phyloP scores from a whole-genome alignment of 2,329 filamentous ascomycete genomes.

The Cryphonectria parasitica region DNA sequence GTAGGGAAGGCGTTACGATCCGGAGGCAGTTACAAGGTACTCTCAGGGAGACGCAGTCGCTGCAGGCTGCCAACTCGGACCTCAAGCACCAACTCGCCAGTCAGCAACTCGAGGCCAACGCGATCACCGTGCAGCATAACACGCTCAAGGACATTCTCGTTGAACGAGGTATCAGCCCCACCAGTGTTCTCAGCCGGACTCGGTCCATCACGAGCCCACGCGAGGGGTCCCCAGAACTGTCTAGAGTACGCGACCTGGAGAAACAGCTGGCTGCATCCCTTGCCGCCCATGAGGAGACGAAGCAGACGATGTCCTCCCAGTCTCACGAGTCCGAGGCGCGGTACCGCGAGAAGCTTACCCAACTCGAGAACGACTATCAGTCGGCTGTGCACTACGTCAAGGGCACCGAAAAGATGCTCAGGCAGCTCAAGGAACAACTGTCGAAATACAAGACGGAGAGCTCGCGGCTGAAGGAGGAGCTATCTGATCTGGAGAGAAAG shows the following conservation, averaged over 20 bases:
- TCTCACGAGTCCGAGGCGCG: slow-evolving; percentile 85
- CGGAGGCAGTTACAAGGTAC: slow-evolving; percentile 86
- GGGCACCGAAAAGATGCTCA: slow-evolving; percentile 98
- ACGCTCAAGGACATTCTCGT: slow-evolving; percentile 90
- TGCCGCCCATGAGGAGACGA: slow-evolving; percentile 85
- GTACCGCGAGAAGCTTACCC: slow-evolving; percentile 90
- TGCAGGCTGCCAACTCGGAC: slow-evolving; percentile 80
- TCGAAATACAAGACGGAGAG: slow-evolving; percentile 89
- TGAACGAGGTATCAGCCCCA: slow-evolving; percentile 84
- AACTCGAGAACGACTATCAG: slow-evolving; percentile 96
- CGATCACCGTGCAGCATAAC: slow-evolving; percentile 86
- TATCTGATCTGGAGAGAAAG: slow-evolving; percentile 68
- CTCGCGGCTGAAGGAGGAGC: slow-evolving; percentile 76
- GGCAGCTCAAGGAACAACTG: slow-evolving; percentile 98
- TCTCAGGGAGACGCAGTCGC: slow-evolving; percentile 79
- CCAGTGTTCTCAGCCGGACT: slow-evolving; percentile 67
- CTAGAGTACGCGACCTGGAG: slow-evolving; percentile 82
- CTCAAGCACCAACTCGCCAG: slow-evolving; percentile 81
- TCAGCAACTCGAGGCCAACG: slow-evolving; percentile 92
- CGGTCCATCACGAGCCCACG: slow-evolving; percentile 74
- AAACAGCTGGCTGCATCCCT: slow-evolving; percentile 78
- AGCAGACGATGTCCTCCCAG: slow-evolving; percentile 74
- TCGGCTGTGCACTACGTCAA: slow-evolving; percentile 98
- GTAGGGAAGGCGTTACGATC: slow-evolving; percentile 86
- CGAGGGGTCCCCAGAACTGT: slow-evolving; percentile 78